These are phyloP conservation scores for Gamsiella multidivaricata DNA, from an alignment of 192 early-diverging fungal species.

Conservation along the genomic window DNA sequence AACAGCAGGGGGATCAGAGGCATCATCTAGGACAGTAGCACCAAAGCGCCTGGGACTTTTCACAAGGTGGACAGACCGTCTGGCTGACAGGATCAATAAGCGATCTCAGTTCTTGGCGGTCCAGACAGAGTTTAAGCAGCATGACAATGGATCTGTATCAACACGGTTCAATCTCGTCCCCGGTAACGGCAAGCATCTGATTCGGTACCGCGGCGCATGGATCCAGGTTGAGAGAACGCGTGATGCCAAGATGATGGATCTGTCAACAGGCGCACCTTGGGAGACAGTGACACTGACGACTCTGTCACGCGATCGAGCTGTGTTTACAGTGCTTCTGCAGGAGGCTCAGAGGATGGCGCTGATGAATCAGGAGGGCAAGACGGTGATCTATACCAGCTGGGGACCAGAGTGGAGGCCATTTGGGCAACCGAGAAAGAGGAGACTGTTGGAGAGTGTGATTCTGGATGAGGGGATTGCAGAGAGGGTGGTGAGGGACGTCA, in stretches of 20 bases:
- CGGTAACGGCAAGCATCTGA: constrained; percentile 91
- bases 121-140: constrained; percentile 86
- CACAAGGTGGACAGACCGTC: constrained; percentile 49
- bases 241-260: constrained; percentile 89
- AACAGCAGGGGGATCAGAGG: constrained; percentile 10
- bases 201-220: constrained; percentile 84
- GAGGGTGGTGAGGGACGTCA: constrained; percentile 75
- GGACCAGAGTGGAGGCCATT: constrained; percentile 98
- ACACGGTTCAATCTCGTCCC: constrained; percentile 91
- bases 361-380: constrained; percentile 92
- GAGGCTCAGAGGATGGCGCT: constrained; percentile 88
- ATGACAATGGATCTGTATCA: constrained; percentile 89
- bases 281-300: constrained; percentile 96
- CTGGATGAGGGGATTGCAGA: constrained; percentile 75
- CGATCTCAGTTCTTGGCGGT: constrained; percentile 84
- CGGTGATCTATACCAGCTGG: constrained; percentile 94
- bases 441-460: constrained; percentile 78
- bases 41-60: constrained; percentile 15
- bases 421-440: constrained; percentile 87
- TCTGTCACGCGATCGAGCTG: constrained; percentile 78
- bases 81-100: constrained; percentile 63
- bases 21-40: constrained; percentile 7
- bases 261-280: constrained; percentile 92
- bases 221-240: constrained; percentile 86
- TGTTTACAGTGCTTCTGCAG: constrained; percentile 81